Base-by-base conservation (phyloP, 441 rosid genomes). In the Eutrema salsugineum region DNA sequence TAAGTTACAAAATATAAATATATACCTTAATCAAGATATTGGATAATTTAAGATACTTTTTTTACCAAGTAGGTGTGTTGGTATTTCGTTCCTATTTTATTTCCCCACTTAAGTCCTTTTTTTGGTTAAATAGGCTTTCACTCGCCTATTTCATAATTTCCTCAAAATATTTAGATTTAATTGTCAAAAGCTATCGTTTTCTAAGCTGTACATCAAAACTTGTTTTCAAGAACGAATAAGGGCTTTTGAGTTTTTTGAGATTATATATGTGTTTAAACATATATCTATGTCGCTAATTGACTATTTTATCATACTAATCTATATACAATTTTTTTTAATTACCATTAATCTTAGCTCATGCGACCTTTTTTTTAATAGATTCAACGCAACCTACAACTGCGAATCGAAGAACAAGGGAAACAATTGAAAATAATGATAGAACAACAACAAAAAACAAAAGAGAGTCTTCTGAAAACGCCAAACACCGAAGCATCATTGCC, bases 321-420 rank as follows among this genome's bases (percentile, higher is more conserved):
- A 39, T 4, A 28, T 16, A 55, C n/a, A 42, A 5, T 20, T 40
- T 56, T 3, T n/a, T 16, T 19, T 40, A 0, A 14, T 16, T 33
- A 62, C 57, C 15, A 38, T 15, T 63, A 4, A 63, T 28, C 1
- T 28, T 57, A 35, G 70, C 65, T 64, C 14, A 44, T 12, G 10
- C 51, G n/a, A 2, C 2, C n/a, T 51, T 50, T 48, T 10, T 40
- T 14, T 48, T 47, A 19, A 27, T 72, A 94, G 98, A 87, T 88
- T 76, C 98, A 89, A 63, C 76, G 93, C 75, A 87, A 78, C 60
- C 81, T 94, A 51, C 99, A 94, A 60, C 10, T 94, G 73, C 64
- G 78, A 44, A 92, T 90, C 20, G 99, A 94, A 82, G 97, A 89
- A 68, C 99, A 94, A 78, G 96, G 94, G 51, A 83, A 75, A 78